Conservation (phyloP, 2,329 filamentous ascomycete genomes). For the Colletotrichum spinosum region DNA sequence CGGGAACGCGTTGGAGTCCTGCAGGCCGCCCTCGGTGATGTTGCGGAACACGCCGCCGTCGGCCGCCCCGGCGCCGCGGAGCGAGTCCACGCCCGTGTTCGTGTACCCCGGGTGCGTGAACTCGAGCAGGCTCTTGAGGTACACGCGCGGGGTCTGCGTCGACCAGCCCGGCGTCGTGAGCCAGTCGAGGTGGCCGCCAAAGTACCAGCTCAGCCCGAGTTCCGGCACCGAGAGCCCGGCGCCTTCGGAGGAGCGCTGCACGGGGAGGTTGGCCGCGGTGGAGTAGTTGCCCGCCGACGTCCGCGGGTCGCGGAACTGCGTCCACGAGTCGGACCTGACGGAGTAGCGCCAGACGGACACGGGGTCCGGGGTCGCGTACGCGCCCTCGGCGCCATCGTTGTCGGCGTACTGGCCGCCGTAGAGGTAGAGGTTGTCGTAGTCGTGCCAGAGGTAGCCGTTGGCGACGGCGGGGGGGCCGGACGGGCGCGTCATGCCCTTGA, state of each 20-base stretch:
- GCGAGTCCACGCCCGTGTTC: slow-evolving; percentile 70
- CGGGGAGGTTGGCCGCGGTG: slow-evolving; percentile 61
- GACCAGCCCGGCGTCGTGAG: slow-evolving; percentile 74
- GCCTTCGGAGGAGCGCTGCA: slow-evolving; percentile 80
- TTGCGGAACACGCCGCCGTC: slow-evolving; percentile 76
- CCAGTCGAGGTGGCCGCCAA: slow-evolving; percentile 79
- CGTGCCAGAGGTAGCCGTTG: slow-evolving; percentile 82
- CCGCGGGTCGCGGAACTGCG: slow-evolving; percentile 68
- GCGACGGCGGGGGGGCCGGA: slow-evolving; percentile 78
- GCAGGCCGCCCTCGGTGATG: slow-evolving; percentile 77
- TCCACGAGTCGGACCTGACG: slow-evolving; percentile 70
- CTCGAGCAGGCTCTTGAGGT: slow-evolving; percentile 79
- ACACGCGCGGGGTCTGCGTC: slow-evolving; percentile 71
- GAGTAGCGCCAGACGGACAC: slow-evolving; percentile 79
- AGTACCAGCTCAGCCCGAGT: slow-evolving; percentile 80
- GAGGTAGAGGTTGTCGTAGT: slow-evolving; percentile 75
- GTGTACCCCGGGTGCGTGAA: slow-evolving; percentile 79
- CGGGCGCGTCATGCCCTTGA: slow-evolving; percentile 72
- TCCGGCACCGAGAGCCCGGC: slow-evolving; percentile 77
- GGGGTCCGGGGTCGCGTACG: slow-evolving; percentile 64
- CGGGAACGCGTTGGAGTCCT: slow-evolving; percentile 68
- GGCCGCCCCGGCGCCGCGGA: slow-evolving; percentile 68
- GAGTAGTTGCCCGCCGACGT: slow-evolving; percentile 75
- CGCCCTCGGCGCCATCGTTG: slow-evolving; percentile 48
- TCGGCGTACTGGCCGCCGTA: slow-evolving; percentile 83